A percentile compares a stretch with the other conserved stretches of the same genome.
These are phyloP conservation scores for Coemansia sp. DNA, from an alignment of 371 early-diverging fungal species.

Conservation along the genomic window DNA sequence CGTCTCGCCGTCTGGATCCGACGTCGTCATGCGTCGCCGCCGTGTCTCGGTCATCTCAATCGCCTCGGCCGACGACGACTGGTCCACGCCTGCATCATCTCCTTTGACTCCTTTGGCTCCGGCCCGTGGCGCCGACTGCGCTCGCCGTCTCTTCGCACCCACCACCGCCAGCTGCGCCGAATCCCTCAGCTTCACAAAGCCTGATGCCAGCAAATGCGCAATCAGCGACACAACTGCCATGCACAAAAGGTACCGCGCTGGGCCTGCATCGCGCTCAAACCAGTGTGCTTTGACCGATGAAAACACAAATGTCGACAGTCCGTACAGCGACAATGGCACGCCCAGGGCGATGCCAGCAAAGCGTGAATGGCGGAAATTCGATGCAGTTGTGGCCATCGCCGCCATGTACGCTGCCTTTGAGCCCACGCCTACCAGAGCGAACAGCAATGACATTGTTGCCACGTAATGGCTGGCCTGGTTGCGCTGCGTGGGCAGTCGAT, in stretches of 20 bases:
- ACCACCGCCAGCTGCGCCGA: not conserved
- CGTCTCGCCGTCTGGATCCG: conserved; percentile 1
- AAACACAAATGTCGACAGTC: conserved; percentile 69
- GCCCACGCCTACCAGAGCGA: conserved; percentile 64
- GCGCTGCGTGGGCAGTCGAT: conserved; percentile 1
- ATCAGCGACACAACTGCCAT: conserved; percentile 38
- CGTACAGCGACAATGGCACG: conserved; percentile 63
- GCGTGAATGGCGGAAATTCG: conserved; percentile 56
- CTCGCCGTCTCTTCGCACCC: conserved; percentile 13
- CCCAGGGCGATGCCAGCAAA: conserved; percentile 66
- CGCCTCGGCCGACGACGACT: conserved; percentile 4
- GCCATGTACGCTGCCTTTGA: conserved; percentile 63
- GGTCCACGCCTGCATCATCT: too few species aligned
- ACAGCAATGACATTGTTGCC: conserved; percentile 54
- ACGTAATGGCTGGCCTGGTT: conserved; percentile 42
- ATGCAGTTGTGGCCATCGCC: conserved; percentile 61
- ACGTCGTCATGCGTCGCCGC: conserved; percentile 35
- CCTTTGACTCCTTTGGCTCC: not conserved
- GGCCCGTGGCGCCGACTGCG: not conserved
- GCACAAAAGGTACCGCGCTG: conserved; percentile 41
- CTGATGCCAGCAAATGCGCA: conserved; percentile 35
- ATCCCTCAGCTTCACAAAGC: conserved; percentile 24
- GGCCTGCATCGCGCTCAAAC: conserved; percentile 46
- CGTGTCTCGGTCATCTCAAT: conserved; percentile 41
- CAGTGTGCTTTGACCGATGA: conserved; percentile 59